Conservation (phyloP, 1,284 basidiomycete species). For the Pterulicium gracile region DNA sequence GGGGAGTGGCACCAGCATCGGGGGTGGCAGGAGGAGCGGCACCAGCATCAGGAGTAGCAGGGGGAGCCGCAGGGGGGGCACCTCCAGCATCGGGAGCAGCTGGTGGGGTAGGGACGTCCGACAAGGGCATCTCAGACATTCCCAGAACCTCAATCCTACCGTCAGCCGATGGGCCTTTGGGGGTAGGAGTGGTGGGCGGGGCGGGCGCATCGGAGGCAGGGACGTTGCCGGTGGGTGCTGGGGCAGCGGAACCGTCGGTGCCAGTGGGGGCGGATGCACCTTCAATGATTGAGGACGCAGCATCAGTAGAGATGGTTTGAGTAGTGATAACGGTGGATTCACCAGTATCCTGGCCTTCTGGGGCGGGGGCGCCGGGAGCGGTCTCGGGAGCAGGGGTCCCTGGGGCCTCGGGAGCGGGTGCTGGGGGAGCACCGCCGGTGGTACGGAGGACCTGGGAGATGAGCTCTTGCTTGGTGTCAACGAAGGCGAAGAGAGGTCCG, state of each 20-base stretch:
- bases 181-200: conserved; percentile 3
- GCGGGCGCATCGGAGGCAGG: conserved; percentile 11
- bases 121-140: not conserved
- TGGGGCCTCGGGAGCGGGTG: conserved; percentile 4
- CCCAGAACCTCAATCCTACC: not conserved
- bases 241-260: conserved; percentile 8
- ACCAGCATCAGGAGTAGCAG: conserved; percentile 10
- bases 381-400: no score
- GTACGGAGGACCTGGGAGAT: conserved; percentile 36
- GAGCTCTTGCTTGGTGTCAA: conserved; percentile 44
- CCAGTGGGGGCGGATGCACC: conserved; percentile 19
- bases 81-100: conserved; percentile 8
- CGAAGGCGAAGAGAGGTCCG: conserved; percentile 61
- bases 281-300: conserved; percentile 33
- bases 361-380: no score
- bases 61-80: conserved; percentile 3
- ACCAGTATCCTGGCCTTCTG: conserved; percentile 10
- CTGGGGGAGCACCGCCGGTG: conserved; percentile 10
- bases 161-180: not conserved
- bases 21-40: conserved; percentile 14
- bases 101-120: conserved; percentile 10
- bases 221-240: conserved; percentile 2
- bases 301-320: conserved; percentile 32
- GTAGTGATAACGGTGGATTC: conserved; percentile 20
- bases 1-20: not conserved